A percentile compares a stretch with the other conserved stretches of the same genome.
Conservation (phyloP, 805 yeast genomes). For the Teunomyces atbi region DNA sequence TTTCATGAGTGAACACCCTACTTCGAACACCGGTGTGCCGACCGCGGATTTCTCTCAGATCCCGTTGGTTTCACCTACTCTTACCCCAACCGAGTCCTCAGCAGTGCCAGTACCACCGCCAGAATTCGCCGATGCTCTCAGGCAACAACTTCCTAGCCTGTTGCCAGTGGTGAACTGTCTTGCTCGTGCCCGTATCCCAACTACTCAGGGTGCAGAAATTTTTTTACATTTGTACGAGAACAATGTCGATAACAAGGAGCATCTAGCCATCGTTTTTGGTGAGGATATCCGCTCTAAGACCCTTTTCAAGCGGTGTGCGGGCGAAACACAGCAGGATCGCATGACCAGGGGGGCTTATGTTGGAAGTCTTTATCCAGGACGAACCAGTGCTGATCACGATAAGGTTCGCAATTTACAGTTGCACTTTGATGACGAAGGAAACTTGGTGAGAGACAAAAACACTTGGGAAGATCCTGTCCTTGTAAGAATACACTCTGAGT, state of each 20-base stretch:
- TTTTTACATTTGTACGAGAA: conserved; percentile 87
- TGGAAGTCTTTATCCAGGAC: conserved; percentile 87
- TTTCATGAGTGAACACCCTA: background rate
- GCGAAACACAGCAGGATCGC: conserved; percentile 85
- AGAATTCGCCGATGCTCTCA: conserved; percentile 18
- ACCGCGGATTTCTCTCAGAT: conserved; percentile 10
- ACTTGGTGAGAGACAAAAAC: conserved; percentile 18
- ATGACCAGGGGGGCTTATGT: conserved; percentile 99
- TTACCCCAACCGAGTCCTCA: conserved; percentile 7
- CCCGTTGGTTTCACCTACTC: conserved; percentile 14
- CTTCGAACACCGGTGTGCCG: background rate
- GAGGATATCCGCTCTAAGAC: conserved; percentile 80
- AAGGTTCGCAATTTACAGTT: conserved; percentile 20
- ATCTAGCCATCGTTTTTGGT: conserved; percentile 95
- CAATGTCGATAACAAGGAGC: conserved; percentile 87
- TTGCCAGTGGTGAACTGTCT: conserved; percentile 82
- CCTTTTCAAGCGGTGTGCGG: conserved; percentile 56
- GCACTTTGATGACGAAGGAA: conserved; percentile 33
- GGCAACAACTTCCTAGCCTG: conserved; percentile 45
- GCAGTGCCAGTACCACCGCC: conserved; percentile 6
- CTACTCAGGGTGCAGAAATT: conserved; percentile 92
- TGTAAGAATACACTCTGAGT: conserved; percentile 92
- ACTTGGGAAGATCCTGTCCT: conserved; percentile 49
- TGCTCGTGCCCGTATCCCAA: conserved; percentile 95
- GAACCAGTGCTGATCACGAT: conserved; percentile 67